Evolutionary conservation across 805 yeast genomes (phyloP).

Genomic region (Metschnikowia lochheadii): DNA sequence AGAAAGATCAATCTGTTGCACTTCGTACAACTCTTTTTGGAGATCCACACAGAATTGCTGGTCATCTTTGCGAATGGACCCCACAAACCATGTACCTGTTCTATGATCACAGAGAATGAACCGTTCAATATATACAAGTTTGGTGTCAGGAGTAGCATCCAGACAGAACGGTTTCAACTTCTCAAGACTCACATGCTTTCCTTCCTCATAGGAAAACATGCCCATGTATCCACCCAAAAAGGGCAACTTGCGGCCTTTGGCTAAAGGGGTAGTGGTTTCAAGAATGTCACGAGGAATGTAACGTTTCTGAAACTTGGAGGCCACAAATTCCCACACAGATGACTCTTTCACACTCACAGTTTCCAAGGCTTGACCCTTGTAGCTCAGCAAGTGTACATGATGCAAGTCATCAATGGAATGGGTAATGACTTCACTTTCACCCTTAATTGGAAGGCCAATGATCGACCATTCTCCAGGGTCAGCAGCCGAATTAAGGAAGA

Average conservation of each 20-base stretch:
- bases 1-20: constrained; percentile 15
- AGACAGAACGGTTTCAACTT: constrained; percentile 37
- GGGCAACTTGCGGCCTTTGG: constrained; percentile 46
- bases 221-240: constrained; percentile 94
- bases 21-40: constrained; percentile 8
- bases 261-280: constrained; percentile 13
- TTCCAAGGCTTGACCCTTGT: constrained; percentile 18
- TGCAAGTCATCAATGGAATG: constrained; percentile 52
- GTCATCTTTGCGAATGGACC: constrained; percentile 40
- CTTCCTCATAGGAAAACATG: constrained; percentile 83
- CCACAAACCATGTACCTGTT: constrained; percentile 43
- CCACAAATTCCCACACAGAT: constrained; percentile 52
- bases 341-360: constrained; percentile 1
- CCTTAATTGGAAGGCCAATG: constrained; percentile 60
- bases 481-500: constrained; percentile 73
- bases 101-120: constrained; percentile 52
- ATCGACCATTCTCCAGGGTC: constrained; percentile 86
- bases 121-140: constrained; percentile 66
- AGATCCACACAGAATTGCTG: constrained; percentile 30
- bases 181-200: constrained; percentile 42
- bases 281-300: constrained; percentile 30
- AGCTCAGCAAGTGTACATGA: constrained; percentile 24
- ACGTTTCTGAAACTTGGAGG: constrained; percentile 42
- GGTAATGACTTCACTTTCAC: constrained; percentile 46
- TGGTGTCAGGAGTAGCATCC: constrained; percentile 61